These are phyloP conservation scores for Pugionium dolabratum DNA, from an alignment of 345 rosid genomes.

Conservation along the genomic window DNA sequence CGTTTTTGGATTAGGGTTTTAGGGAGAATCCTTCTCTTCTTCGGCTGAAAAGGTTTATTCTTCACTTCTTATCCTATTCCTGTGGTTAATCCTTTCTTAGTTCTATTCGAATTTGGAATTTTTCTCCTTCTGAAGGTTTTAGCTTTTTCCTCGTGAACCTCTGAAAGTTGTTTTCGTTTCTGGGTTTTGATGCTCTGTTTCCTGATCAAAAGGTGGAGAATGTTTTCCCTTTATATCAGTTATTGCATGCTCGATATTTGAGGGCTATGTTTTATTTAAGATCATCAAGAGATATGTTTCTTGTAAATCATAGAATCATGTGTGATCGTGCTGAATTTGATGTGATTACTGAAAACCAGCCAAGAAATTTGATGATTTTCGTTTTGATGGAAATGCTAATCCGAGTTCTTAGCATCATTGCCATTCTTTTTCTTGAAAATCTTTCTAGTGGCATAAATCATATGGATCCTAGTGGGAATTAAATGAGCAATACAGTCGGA, in stretches of 20 bases:
- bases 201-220: neutral
- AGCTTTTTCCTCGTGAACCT: neutral
- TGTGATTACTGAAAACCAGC: neutral
- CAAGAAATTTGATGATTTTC: neutral
- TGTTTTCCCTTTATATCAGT: neutral
- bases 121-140: neutral
- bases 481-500: neutral
- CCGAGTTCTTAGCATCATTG: neutral
- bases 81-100: neutral
- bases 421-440: neutral
- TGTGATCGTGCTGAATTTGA: conserved; percentile 12
- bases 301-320: neutral
- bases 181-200: conserved; percentile 27
- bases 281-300: conserved; percentile 10
- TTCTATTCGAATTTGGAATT: neutral
- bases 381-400: neutral
- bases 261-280: neutral
- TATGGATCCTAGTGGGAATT: neutral
- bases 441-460: neutral
- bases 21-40: conserved; percentile 19
- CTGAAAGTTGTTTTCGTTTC: neutral
- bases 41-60: conserved; percentile 16
- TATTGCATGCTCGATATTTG: neutral
- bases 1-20: neutral
- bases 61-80: neutral